Base-by-base conservation (phyloP, 257 asterid species). In the Lycium ferocissimum region DNA sequence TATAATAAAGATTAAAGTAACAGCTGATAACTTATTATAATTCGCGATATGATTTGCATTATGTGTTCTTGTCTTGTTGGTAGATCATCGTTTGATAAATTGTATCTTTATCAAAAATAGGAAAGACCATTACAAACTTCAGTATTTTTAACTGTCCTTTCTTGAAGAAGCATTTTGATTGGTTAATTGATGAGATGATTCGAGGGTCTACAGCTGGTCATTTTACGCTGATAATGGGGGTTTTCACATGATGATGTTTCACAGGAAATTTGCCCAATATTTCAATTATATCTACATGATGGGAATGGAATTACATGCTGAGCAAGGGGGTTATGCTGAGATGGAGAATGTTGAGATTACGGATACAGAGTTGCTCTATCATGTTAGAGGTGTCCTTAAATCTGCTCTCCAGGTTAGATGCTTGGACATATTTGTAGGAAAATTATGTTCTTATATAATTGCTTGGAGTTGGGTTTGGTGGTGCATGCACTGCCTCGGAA, bases 321-420 rank as follows among this genome's bases (percentile, higher is more conserved):
- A 87, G 79, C 85, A 81, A 62, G 86, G 33, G 12, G 65, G 56
- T 59, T 54, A 73, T 53, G 88, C 91, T 17, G 91, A 86, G 59
- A 86, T 91, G 92, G 95, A 91, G 65, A 92, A 92, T 33, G 88
- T 51, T 18, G 86, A 65, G 78, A 83, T 92, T 61, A 84, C 95
- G 0, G 98, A 95, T 83, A 82, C 94, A 14, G 93, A 92, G 87
- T 78, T 96, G 89, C 91, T 88, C 10, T 82, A 61, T 84, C 93
- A 86, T 78, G 97, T 96, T 26, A 90, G 90, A 22, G 89, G 87
- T 81, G 98, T 98, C 22, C 95, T 96, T 43, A 90, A 83, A 86
- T 86, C 93, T 84, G 94, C 88, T 73, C 33, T 88, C 37, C 85
- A 90, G 98, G 98, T 96, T 7, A 14, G 69, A 22, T 22, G 47